A percentile compares a stretch with the other conserved stretches of the same genome.
phyloP scores from a whole-genome alignment of 2,329 filamentous ascomycete genomes.

The Xylaria sp. region DNA sequence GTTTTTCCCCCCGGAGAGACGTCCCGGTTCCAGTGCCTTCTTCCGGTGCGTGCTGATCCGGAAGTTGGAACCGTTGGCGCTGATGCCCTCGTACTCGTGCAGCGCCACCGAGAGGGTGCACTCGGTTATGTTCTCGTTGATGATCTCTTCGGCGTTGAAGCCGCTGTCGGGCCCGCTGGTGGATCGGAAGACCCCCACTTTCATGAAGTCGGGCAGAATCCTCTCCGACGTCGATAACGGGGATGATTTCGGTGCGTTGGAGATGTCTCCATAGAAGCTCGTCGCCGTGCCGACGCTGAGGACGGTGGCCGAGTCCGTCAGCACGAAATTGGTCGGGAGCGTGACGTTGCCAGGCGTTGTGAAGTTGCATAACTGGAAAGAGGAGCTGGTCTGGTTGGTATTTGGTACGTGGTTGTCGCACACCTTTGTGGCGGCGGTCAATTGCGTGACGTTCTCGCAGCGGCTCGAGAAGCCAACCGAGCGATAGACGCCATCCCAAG shows the following conservation, averaged over 20 bases:
- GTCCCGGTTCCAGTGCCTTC: not conserved
- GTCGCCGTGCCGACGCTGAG: constrained; percentile 15
- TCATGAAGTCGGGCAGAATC: constrained; percentile 9
- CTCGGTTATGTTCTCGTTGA: constrained; percentile 14
- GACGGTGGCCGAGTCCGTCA: constrained; percentile 10
- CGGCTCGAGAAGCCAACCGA: constrained; percentile 16
- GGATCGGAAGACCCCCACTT: constrained; percentile 11
- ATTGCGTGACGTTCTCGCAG: constrained; percentile 14
- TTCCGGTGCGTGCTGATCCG: not conserved
- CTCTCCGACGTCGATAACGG: not conserved
- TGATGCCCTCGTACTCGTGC: constrained; percentile 11
- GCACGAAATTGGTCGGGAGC: constrained; percentile 6
- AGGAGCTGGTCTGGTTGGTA: not conserved
- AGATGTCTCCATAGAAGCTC: not conserved
- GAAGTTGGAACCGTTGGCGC: constrained; percentile 13
- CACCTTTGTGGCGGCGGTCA: constrained; percentile 5
- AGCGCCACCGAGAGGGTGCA: constrained; percentile 12
- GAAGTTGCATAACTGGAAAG: constrained; percentile 8
- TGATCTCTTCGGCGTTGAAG: constrained; percentile 10
- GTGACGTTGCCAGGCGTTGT: constrained; percentile 8
- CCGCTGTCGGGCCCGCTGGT: not conserved
- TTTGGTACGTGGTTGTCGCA: not conserved
- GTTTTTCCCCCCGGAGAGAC: not conserved
- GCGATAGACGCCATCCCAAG: constrained; percentile 10
- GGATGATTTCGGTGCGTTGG: too few species aligned